Percentiles rank a stretch among this genome's conserved stretches.
phyloP scores from a whole-genome alignment of 1,139 yeast genomes.

The Blastobotrys arbuscula region DNA sequence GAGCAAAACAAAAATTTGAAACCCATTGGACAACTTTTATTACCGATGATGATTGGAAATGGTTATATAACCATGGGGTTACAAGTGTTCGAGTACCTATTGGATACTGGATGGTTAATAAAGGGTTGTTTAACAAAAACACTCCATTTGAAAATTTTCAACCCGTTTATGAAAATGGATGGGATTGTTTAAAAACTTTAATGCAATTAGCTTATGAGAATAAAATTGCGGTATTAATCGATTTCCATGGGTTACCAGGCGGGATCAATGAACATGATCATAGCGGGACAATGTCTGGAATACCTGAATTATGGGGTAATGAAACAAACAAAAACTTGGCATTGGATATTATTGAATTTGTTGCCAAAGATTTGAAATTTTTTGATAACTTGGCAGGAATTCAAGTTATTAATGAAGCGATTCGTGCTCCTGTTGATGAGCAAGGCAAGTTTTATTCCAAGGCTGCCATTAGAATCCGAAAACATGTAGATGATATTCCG shows the following conservation, averaged over 20 bases:
- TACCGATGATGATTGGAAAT: constrained; percentile 69
- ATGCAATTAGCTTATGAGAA: constrained; percentile 50
- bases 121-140: constrained; percentile 49
- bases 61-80: constrained; percentile 61
- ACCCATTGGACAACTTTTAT: constrained; percentile 66
- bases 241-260: constrained; percentile 84
- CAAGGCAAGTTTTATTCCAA: constrained; percentile 63
- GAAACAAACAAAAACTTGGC: constrained; percentile 42
- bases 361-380: constrained; percentile 53
- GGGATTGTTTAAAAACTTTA: constrained; percentile 53
- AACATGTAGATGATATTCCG: constrained; percentile 53
- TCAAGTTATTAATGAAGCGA: constrained; percentile 83
- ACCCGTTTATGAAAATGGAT: constrained; percentile 61
- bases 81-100: constrained; percentile 79
- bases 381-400: constrained; percentile 72
- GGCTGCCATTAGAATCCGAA: constrained; percentile 58
- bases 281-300: constrained; percentile 60
- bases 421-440: constrained; percentile 46
- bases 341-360: constrained; percentile 48
- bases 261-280: constrained; percentile 87
- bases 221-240: constrained; percentile 71
- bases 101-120: constrained; percentile 82
- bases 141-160: constrained; percentile 57
- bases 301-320: constrained; percentile 60
- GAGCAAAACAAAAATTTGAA: constrained; percentile 53